Base-by-base conservation (phyloP, 2,329 filamentous ascomycete genomes). In the Sphaerulina musiva region DNA sequence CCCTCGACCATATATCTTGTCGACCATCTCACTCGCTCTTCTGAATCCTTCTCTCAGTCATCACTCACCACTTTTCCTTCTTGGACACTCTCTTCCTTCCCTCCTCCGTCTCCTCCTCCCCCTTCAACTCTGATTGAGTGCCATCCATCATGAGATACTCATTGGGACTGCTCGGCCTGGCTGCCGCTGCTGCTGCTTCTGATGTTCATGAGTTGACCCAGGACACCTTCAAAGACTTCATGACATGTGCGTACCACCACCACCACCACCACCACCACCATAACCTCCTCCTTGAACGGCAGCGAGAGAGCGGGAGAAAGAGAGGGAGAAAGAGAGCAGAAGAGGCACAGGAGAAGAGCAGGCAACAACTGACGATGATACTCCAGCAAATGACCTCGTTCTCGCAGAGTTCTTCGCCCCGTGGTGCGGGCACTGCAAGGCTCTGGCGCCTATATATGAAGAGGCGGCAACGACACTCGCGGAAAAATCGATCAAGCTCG, bases 351-450 rank as follows among this genome's bases (percentile, higher is more conserved):
- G 20, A 20, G 20, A 20, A 36, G 32, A 36, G 8, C 32, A 36
- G 14, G 14, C 14, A 17, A 17, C 20, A 20, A n/a, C 34, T 38
- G 34, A 38, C 34, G 12, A n/a, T 38, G 10, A 11, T 38, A n/a
- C 34, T 38, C 34, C 86, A 72, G 76, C 83, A 66, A 87, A 97
- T 73, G 84, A 89, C 66, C 81, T 98, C 54, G 92, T 96, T 52
- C 85, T 98, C 59, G 90, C 90, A 66, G 91, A 98, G 78, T 98
- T 96, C 83, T 96, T 89, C 73, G 92, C 92, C 64, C 91, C 92
- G 66, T 95, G 92, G 91, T 95, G 88, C 66, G 92, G 91, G 63
- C 92, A 97, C 81, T 97, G 92, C 87, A 97, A 98, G 81, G 92
- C 92, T 57, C 88, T 98, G 63, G 93, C 87, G 59, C 87, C 88